These are phyloP conservation scores for Verticillium isaacii DNA, from an alignment of 2,329 filamentous ascomycete genomes.

Conservation along the genomic window DNA sequence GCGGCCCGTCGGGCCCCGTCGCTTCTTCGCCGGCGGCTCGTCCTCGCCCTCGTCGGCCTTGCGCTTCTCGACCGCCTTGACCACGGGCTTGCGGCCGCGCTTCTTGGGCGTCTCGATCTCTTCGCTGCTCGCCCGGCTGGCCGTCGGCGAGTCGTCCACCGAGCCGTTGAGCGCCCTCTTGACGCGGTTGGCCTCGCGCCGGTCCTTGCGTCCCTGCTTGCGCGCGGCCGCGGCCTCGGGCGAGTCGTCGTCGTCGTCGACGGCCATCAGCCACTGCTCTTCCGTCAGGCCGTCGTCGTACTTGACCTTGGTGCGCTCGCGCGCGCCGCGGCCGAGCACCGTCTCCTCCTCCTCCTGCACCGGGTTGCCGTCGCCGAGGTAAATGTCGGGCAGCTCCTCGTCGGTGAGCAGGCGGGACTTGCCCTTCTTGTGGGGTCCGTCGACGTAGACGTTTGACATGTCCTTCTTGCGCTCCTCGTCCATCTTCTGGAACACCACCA, in stretches of 20 bases:
- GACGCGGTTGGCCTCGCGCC: constrained; percentile 70
- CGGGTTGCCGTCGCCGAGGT: constrained; percentile 79
- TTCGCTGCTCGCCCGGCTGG: constrained; percentile 80
- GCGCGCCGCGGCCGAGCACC: constrained; percentile 77
- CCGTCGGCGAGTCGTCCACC: constrained; percentile 66
- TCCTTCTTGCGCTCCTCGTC: constrained; percentile 69
- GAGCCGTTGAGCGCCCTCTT: constrained; percentile 43
- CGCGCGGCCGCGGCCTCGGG: constrained; percentile 90
- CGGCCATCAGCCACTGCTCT: constrained; percentile 97
- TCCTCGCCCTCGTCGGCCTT: constrained; percentile 78
- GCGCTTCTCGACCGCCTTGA: constrained; percentile 71
- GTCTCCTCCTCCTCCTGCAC: constrained; percentile 74
- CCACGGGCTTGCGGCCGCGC: constrained; percentile 74
- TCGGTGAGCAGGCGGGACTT: constrained; percentile 81
- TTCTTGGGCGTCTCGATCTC: constrained; percentile 71
- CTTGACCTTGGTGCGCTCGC: constrained; percentile 88
- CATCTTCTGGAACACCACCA: constrained; percentile 73
- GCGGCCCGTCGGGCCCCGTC: constrained; percentile 65
- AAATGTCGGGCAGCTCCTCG: constrained; percentile 87
- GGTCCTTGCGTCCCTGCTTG: constrained; percentile 80
- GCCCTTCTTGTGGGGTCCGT: constrained; percentile 53
- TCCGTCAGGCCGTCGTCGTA: constrained; percentile 98
- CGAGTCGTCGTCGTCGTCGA: constrained; percentile 92
- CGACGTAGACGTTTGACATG: constrained; percentile 60
- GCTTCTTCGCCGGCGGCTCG: constrained; percentile 74